A percentile compares a stretch with the other conserved stretches of the same genome.
phyloP scores from a whole-genome alignment of 352 stramenopile species.

The Aphanomyces euteiches region DNA sequence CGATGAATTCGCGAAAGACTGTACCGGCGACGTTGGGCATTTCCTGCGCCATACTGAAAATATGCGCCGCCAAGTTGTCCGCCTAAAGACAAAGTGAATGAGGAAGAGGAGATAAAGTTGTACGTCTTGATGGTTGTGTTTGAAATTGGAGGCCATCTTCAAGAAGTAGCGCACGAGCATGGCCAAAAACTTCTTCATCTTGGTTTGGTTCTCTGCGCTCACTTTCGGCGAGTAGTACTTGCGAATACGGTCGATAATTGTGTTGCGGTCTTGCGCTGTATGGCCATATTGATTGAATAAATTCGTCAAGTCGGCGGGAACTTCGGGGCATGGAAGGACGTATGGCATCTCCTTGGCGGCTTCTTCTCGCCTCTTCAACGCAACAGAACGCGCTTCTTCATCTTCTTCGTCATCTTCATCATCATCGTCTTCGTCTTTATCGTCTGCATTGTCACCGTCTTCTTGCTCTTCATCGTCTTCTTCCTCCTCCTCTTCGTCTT shows the following conservation, averaged over 20 bases:
- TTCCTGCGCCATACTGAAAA: conserved; percentile 90
- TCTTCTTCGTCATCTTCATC: conserved; percentile 59
- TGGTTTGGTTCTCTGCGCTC: conserved; percentile 91
- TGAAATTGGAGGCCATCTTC: conserved; percentile 79
- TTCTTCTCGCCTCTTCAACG: conserved; percentile 41
- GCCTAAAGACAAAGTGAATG: conserved; percentile 43
- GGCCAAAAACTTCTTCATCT: conserved; percentile 96
- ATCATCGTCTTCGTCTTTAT: conserved; percentile 45
- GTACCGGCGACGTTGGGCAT: conserved; percentile 83
- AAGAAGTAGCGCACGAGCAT: conserved; percentile 93
- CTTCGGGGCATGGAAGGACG: conserved; percentile 92
- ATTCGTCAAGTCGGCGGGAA: conserved; percentile 82
- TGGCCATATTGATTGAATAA: conserved; percentile 88
- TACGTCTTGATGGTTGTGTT: conserved; percentile 61
- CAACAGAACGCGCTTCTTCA: conserved; percentile 67
- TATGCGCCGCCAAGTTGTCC: conserved; percentile 69
- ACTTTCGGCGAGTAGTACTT: conserved; percentile 92
- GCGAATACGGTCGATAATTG: conserved; percentile 92
- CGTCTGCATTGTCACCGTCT: conserved; percentile 39
- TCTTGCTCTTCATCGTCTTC: conserved; percentile 44
- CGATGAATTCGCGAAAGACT: conserved; percentile 86
- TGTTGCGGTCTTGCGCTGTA: conserved; percentile 66
- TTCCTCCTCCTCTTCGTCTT: conserved; percentile 54
- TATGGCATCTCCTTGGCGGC: conserved; percentile 87
- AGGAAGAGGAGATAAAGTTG: conserved; percentile 11